Conservation (phyloP, 148 eudicot species). For the Rhododendron simsii region DNA sequence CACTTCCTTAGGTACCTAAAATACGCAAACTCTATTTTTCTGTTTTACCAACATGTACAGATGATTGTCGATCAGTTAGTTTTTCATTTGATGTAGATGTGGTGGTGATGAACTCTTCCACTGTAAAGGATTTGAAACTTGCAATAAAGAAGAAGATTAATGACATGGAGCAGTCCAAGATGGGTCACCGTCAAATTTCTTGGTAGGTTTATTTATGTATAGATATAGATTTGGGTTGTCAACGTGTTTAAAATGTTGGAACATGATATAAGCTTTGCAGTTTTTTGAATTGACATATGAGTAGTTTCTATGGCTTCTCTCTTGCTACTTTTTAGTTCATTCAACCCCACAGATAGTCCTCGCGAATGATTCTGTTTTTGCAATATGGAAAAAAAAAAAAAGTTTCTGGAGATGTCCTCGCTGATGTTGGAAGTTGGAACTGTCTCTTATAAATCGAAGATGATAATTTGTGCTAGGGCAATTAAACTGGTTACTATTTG, state of each 20-base stretch:
- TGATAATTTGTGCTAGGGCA: background rate
- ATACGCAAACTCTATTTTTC: background rate
- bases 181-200: constrained; percentile 98
- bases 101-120: constrained; percentile 74
- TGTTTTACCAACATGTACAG: constrained; percentile 23
- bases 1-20: constrained; percentile 57
- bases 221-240: background rate
- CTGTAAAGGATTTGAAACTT: constrained; percentile 75
- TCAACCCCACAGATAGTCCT: background rate
- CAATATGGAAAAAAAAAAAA: background rate
- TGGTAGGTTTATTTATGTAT: constrained; percentile 37
- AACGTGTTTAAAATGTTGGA: background rate
- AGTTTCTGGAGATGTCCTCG: background rate
- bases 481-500: background rate
- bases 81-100: constrained; percentile 46
- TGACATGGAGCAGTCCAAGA: constrained; percentile 71
- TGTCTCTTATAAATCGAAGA: background rate
- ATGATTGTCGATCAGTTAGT: background rate
- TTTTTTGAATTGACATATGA: background rate
- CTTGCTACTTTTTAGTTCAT: background rate
- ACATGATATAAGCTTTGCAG: background rate
- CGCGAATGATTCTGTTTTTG: background rate
- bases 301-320: background rate
- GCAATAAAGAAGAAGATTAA: constrained; percentile 62
- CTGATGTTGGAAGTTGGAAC: background rate